Evolutionary conservation across 2,329 filamentous ascomycete species (phyloP).

Genomic region (Phaeosphaeriaceae sp.): DNA sequence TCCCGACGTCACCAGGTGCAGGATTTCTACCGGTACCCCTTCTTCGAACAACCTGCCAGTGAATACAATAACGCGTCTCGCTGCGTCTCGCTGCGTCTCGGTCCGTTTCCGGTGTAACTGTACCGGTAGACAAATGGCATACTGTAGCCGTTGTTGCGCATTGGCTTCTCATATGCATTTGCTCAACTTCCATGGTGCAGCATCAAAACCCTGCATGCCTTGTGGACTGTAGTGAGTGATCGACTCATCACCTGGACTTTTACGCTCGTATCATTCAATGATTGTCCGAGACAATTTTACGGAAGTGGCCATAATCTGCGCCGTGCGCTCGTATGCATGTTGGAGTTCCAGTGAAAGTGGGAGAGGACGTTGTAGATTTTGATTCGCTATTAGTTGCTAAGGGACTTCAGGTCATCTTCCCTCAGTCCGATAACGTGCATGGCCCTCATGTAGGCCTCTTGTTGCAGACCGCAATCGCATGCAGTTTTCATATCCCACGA

Average conservation of each 20-base stretch:
- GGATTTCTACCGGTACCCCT: no score
- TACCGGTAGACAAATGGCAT: no score
- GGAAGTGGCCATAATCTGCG: no score
- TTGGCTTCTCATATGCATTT: neutral
- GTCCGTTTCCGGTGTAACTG: neutral
- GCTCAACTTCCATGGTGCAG: neutral
- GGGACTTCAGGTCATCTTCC: neutral
- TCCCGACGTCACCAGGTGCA: no score
- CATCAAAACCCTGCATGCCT: neutral
- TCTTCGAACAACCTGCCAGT: no score
- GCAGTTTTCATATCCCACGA: no score
- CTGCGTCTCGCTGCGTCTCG: neutral
- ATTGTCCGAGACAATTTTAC: no score
- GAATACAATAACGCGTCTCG: neutral
- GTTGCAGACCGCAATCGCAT: neutral
- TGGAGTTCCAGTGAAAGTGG: no score
- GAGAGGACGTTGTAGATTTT: no score
- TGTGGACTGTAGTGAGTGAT: neutral
- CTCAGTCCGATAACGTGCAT: no score
- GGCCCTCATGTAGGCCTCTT: neutral
- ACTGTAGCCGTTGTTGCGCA: neutral
- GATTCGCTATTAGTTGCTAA: neutral
- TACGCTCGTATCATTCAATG: neutral
- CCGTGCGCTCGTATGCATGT: no score
- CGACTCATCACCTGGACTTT: neutral